Percentiles rank a stretch among this genome's conserved stretches.
Conservation (phyloP, 192 early-diverging fungal species). For the Podila horticola region DNA sequence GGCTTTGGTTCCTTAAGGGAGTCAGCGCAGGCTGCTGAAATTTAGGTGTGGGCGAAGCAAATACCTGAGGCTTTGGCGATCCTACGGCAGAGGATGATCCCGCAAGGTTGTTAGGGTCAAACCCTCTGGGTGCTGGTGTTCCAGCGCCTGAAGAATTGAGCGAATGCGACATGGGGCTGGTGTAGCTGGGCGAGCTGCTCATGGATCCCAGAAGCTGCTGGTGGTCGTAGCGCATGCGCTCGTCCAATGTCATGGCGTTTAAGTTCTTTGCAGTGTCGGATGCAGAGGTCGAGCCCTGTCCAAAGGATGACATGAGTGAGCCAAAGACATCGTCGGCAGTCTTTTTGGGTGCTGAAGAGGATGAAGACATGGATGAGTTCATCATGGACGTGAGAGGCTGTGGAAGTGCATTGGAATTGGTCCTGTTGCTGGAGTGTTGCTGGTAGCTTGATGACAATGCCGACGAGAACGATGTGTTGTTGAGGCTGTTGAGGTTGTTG, state of each 20-base stretch:
- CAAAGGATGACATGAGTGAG: slow-evolving; percentile 39
- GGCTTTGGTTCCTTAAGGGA: slow-evolving; percentile 21
- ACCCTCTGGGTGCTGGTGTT: slow-evolving; percentile 2
- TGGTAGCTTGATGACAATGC: too few species aligned
- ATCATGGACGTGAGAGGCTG: neutral
- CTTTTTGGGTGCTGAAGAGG: slow-evolving; percentile 19
- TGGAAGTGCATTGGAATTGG: neutral
- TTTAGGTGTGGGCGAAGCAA: slow-evolving; percentile 26
- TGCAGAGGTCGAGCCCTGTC: slow-evolving; percentile 1
- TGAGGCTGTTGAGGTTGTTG: too few species aligned
- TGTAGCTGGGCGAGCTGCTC: slow-evolving; percentile 11
- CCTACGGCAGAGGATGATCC: slow-evolving; percentile 11
- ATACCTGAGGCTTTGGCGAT: slow-evolving; percentile 1
- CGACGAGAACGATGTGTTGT: too few species aligned
- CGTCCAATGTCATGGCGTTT: slow-evolving; percentile 35
- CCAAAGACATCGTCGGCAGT: slow-evolving; percentile 49
- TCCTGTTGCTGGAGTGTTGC: too few species aligned
- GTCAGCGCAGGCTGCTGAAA: slow-evolving; percentile 15
- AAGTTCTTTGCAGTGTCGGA: slow-evolving; percentile 22
- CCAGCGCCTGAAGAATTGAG: slow-evolving; percentile 1
- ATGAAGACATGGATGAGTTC: neutral
- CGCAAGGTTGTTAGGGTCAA: slow-evolving; percentile 17
- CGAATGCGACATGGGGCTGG: slow-evolving; percentile 10
- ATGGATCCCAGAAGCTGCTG: slow-evolving; percentile 28
- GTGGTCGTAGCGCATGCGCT: slow-evolving; percentile 36